A percentile compares a stretch with the other conserved stretches of the same genome.
These are phyloP conservation scores for Aureobasidium sp. DNA, from an alignment of 2,329 filamentous ascomycete species.

Conservation along the genomic window DNA sequence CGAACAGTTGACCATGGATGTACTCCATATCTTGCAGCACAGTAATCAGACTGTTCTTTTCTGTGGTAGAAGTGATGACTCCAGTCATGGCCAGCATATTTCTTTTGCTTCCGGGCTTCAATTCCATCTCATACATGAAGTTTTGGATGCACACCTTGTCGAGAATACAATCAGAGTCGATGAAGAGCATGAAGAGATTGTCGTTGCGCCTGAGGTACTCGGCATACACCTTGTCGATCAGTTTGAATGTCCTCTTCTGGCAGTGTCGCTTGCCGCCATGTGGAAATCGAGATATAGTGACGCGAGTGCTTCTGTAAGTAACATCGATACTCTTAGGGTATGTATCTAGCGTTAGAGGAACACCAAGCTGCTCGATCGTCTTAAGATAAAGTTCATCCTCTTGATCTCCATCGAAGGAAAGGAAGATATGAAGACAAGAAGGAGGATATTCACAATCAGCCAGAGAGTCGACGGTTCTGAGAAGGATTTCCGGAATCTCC, in stretches of 20 bases:
- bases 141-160: conserved; percentile 90
- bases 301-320: conserved; percentile 68
- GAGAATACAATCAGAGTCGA: conserved; percentile 93
- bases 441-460: conserved; percentile 91
- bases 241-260: conserved; percentile 84
- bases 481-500: conserved; percentile 73
- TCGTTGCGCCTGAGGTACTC: conserved; percentile 82
- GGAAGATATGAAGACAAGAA: conserved; percentile 85
- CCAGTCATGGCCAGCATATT: conserved; percentile 98
- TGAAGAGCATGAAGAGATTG: conserved; percentile 91
- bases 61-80: conserved; percentile 89
- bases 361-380: conserved; percentile 76
- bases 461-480: conserved; percentile 83
- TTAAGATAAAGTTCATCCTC: conserved; percentile 84
- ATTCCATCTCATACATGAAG: conserved; percentile 97
- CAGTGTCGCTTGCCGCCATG: conserved; percentile 92
- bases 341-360: conserved; percentile 63
- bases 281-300: conserved; percentile 85
- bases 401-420: conserved; percentile 87
- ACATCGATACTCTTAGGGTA: conserved; percentile 91
- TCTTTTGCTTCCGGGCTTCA: conserved; percentile 82
- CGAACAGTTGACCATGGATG: conserved; percentile 91
- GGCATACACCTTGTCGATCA: conserved; percentile 87
- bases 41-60: conserved; percentile 81
- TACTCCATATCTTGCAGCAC: conserved; percentile 97